These are phyloP conservation scores for Boletus rubescentipes DNA, from an alignment of 768 basidiomycete species.

Conservation along the genomic window DNA sequence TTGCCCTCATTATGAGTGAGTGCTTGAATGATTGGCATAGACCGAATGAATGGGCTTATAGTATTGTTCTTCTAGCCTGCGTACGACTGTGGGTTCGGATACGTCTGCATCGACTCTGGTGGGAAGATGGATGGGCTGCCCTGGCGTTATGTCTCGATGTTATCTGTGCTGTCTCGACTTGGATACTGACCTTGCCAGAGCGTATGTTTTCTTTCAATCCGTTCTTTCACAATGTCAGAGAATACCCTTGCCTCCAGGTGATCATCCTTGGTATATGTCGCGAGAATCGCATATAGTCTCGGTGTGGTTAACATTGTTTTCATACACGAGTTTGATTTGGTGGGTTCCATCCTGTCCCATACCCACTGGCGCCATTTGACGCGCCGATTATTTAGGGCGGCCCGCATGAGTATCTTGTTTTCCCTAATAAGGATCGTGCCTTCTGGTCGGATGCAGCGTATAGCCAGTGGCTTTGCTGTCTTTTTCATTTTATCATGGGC, in stretches of 20 bases:
- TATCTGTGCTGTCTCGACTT: conserved; percentile 6
- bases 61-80: not conserved
- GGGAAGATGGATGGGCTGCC: conserved; percentile 13
- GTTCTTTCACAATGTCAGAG: not conserved
- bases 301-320: conserved; percentile 3
- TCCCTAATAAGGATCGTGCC: conserved; percentile 7
- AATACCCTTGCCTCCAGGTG: not conserved
- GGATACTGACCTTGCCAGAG: conserved; percentile 1
- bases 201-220: not conserved
- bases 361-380: no score
- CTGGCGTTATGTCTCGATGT: conserved; percentile 4
- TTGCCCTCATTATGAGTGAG: conserved; percentile 8
- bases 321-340: conserved; percentile 8
- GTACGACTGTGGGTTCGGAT: conserved; percentile 9
- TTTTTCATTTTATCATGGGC: conserved; percentile 12
- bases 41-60: not conserved
- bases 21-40: not conserved
- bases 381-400: not conserved
- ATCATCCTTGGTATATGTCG: conserved; percentile 2
- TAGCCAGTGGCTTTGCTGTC: not conserved
- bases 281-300: not conserved
- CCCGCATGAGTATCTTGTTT: conserved; percentile 19
- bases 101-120: conserved; percentile 10
- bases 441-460: not conserved
- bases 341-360: not conserved